A percentile compares a stretch with the other conserved stretches of the same genome.
phyloP scores from a whole-genome alignment of 176 grass and related monocot species.

The Calamus simplicifolius region DNA sequence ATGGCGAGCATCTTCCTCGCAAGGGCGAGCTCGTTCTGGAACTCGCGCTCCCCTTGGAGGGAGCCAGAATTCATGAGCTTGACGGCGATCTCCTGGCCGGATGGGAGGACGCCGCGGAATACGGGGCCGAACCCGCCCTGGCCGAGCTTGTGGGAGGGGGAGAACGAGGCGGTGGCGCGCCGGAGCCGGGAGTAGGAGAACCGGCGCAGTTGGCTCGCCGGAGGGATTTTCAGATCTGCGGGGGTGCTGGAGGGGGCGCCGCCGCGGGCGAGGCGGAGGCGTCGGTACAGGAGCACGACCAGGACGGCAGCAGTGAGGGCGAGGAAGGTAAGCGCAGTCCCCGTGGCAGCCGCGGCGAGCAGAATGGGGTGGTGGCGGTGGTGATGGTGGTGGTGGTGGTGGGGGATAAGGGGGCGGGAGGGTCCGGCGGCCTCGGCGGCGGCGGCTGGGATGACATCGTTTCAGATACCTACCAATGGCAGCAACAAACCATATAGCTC shows the following conservation, averaged over 20 bases:
- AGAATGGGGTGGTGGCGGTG: not conserved
- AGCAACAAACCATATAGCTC: too few species aligned
- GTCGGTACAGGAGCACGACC: not conserved
- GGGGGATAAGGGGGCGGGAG: too few species aligned
- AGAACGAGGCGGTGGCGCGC: slow-evolving; percentile 10
- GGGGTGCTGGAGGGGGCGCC: not conserved
- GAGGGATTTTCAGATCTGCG: not conserved
- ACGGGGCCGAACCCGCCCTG: slow-evolving; percentile 31
- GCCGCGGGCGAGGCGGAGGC: not conserved
- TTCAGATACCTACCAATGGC: too few species aligned
- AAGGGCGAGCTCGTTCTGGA: slow-evolving; percentile 90
- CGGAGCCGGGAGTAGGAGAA: slow-evolving; percentile 45
- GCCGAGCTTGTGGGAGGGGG: slow-evolving; percentile 44
- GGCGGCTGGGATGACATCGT: too few species aligned
- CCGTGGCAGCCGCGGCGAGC: not conserved
- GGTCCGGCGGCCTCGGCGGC: too few species aligned
- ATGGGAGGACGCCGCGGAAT: not conserved
- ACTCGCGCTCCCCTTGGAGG: slow-evolving; percentile 96
- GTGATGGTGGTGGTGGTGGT: not conserved
- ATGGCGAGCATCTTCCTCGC: slow-evolving; percentile 45
- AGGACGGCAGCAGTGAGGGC: not conserved
- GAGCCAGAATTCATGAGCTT: slow-evolving; percentile 86
- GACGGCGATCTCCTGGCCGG: slow-evolving; percentile 53
- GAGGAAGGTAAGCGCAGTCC: not conserved
- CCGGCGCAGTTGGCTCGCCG: slow-evolving; percentile 34